Conservation (phyloP, 2,329 filamentous ascomycete species). For the Aaosphaeria arxii region DNA sequence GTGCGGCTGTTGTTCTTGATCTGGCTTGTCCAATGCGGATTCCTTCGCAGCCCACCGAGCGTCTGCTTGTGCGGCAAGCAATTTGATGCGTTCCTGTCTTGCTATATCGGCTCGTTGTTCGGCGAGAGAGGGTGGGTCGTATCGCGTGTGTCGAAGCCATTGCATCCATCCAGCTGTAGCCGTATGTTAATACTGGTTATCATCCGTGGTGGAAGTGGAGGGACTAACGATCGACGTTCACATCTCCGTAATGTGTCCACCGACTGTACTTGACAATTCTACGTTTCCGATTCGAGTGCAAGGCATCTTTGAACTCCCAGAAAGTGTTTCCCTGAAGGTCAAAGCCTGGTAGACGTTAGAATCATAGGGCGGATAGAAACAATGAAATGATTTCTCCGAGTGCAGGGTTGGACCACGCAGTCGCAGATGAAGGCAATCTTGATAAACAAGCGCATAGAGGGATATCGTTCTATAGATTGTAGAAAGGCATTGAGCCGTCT, state of each 20-base stretch:
- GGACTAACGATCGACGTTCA: conserved; percentile 55
- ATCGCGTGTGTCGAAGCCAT: conserved; percentile 63
- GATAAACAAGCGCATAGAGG: too few species aligned
- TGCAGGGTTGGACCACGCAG: neutral
- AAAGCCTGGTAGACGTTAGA: conserved; percentile 44
- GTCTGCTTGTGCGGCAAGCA: conserved; percentile 58
- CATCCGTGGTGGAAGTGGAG: neutral
- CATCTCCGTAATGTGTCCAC: conserved; percentile 55
- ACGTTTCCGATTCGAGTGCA: conserved; percentile 53
- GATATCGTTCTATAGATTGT: too few species aligned
- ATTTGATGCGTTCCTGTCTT: conserved; percentile 57
- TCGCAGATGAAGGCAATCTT: too few species aligned
- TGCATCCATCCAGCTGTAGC: conserved; percentile 62
- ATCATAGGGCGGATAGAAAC: neutral
- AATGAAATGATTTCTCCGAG: neutral
- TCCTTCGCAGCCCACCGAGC: conserved; percentile 60
- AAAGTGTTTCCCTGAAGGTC: conserved; percentile 64
- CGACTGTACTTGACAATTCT: conserved; percentile 58
- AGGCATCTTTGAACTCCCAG: conserved; percentile 62
- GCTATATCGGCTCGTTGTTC: conserved; percentile 59
- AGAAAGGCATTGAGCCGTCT: too few species aligned
- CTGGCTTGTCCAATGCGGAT: conserved; percentile 56
- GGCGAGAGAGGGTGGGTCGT: conserved; percentile 53
- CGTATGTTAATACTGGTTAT: neutral
- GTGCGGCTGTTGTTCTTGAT: conserved; percentile 47